These are phyloP conservation scores for Scheffersomyces segobiensis DNA, from an alignment of 1,139 yeast species.

Conservation along the genomic window DNA sequence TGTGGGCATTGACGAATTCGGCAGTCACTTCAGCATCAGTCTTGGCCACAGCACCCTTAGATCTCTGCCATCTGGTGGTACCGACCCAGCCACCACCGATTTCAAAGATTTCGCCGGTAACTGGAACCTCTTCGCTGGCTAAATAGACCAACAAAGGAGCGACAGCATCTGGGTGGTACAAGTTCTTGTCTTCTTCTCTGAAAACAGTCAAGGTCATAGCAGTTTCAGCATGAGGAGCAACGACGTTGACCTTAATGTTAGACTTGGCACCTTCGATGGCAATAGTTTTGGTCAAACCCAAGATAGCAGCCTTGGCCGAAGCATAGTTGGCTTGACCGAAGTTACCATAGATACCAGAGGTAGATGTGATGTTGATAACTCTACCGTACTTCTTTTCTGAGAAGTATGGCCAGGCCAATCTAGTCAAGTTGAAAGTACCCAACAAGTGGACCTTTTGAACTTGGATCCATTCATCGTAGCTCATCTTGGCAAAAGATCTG, in stretches of 20 bases:
- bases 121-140: conserved; percentile 71
- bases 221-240: conserved; percentile 98
- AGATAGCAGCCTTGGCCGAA: conserved; percentile 86
- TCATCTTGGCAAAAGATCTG: conserved; percentile 82
- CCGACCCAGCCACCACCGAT: conserved; percentile 92
- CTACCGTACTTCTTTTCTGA: conserved; percentile 76
- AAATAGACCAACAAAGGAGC: conserved; percentile 86
- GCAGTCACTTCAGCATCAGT: conserved; percentile 56
- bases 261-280: conserved; percentile 87
- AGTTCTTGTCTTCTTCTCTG: conserved; percentile 71
- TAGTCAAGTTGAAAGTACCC: conserved; percentile 81
- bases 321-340: conserved; percentile 98
- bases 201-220: conserved; percentile 93
- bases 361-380: conserved; percentile 86
- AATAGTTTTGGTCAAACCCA: conserved; percentile 81
- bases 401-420: conserved; percentile 93
- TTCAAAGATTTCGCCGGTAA: conserved; percentile 62
- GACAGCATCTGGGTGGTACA: conserved; percentile 85
- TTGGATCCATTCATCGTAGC: conserved; percentile 79
- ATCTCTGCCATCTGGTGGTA: conserved; percentile 92
- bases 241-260: conserved; percentile 75
- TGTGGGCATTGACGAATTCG: conserved; percentile 70
- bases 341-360: conserved; percentile 96
- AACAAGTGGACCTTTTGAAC: conserved; percentile 81
- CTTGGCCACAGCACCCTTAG: conserved; percentile 72